A percentile compares a stretch with the other conserved stretches of the same genome.
Evolutionary conservation across 2,329 filamentous ascomycete genomes (phyloP).

Genomic region (Fusarium keratoplasticum): DNA sequence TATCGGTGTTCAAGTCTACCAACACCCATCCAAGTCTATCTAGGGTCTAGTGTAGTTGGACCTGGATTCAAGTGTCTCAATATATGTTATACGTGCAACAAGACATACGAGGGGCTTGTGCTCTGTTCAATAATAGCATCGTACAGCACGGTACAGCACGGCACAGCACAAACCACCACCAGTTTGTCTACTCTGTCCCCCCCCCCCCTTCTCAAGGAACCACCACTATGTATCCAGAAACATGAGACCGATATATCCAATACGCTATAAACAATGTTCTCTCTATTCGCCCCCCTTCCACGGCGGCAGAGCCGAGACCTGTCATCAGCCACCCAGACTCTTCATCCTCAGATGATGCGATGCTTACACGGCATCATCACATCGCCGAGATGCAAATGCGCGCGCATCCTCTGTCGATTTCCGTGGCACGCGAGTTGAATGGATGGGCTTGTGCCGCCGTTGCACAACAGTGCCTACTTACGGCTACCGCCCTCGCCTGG

Average conservation of each 20-base stretch:
- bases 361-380: conserved; percentile 22
- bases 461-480: conserved; percentile 46
- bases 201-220: neutral
- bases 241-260: conserved; percentile 13
- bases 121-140: conserved; percentile 25
- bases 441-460: neutral
- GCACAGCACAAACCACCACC: conserved; percentile 17
- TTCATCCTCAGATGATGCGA: neutral
- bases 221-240: neutral
- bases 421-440: conserved; percentile 14
- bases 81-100: conserved; percentile 26
- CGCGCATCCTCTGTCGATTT: conserved; percentile 5
- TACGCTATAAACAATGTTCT: conserved; percentile 20
- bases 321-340: conserved; percentile 3
- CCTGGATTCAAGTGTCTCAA: conserved; percentile 1
- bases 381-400: conserved; percentile 8
- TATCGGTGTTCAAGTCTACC: neutral
- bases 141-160: no score
- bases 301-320: conserved; percentile 4
- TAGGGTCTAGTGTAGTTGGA: neutral
- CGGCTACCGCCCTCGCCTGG: conserved; percentile 54
- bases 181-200: conserved; percentile 1
- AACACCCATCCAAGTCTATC: neutral
- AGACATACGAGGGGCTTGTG: conserved; percentile 11
- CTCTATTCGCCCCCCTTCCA: neutral